Evolutionary conservation across 176 grass and related monocot genomes (phyloP), one percentile per base, ranked within the genome.

Genomic region (Cenchrus purpureus): DNA sequence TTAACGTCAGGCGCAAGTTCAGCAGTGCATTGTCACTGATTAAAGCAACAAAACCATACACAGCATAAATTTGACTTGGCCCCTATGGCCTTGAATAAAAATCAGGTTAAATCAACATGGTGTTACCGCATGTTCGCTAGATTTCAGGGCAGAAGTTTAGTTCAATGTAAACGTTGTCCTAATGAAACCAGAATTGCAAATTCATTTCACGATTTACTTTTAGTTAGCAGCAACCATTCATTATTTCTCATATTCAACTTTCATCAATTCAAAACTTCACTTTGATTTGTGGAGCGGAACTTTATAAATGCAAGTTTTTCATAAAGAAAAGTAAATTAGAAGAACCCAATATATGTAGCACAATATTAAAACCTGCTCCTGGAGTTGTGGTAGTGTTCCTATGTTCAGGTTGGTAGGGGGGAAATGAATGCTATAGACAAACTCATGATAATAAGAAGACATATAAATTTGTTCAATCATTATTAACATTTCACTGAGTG

Each of bases 391-490:
- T 4, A 63, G 8, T 73, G 20, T 52, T 42, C 43, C 29, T 19
- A 44, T 44, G 19, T 65, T 73, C 12, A 59, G 12, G 10, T 51
- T 86, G 74, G 45, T 32, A 69, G 37, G 34, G 44, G 4, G 43
- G 43, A n/a, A n/a, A n/a, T n/a, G n/a, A n/a, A n/a, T n/a, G n/a
- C n/a, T n/a, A n/a, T 85, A 4, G 53, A 82, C 9, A 84, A 75
- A 62, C 40, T 67, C n/a, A 28, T 78, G 15, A 81, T 90, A 69
- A 56, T 31, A 71, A 31, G 73, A n/a, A 29, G 29, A 81, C 68
- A 83, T 12, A 73, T 79, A 63, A 66, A 74, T 71, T 6, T 34
- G 42, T 60, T 73, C 48, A 76, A 54, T 70, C 28, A 87, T 80
- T 82, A 71, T 68, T 69, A 12, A 77, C 9, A 43, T 25, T 59